Evolutionary conservation across 2,329 filamentous ascomycete genomes (phyloP), one percentile per base, ranked within the genome.

Genomic region (Hypoxylon sp.): DNA sequence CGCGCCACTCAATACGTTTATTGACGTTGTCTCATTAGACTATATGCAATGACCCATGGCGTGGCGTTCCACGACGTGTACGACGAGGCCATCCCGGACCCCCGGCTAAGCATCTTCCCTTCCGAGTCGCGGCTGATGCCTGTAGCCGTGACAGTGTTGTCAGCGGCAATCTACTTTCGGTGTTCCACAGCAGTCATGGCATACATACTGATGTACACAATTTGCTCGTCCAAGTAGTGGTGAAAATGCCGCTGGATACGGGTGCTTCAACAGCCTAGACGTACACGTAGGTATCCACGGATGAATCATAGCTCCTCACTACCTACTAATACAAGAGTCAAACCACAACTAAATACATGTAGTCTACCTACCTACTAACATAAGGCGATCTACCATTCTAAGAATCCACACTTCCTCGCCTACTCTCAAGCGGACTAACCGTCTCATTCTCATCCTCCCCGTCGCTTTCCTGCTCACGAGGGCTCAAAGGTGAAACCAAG

Each of bases 341-440:
- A 54, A 39, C 32, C 19, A 42, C n/a, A 58, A 52, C 27, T 47
- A n/a, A 29, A 52, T 32, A n/a, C n/a, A n/a, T n/a, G n/a, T n/a
- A 31, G 17, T 8, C 15, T 19, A 42, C 11, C 31, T 32, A 32
- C 8, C 8, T 31, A 31, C 29, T n/a, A n/a, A n/a, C n/a, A n/a
- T n/a, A n/a, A 8, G 29, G 4, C n/a, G 37, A 42, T 24, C 8
- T 8, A 15, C 17, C 15, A 15, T n/a, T n/a, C 44, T 67, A 71
- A 50, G 59, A 21, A 11, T 47, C 67, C 46, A 65, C 21, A 31
- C 71, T 75, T 24, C 60, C 63, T 17, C 71, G 64, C 31, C 52
- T 67, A 21, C 72, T 74, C 46, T 71, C 68, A 13, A 72, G 56
- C 42, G 75, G 71, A 47, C 73, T 76, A 15, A 75, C 69, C 42